Conservation (phyloP, 2,329 filamentous ascomycete genomes). For the Juglanconis sp. region DNA sequence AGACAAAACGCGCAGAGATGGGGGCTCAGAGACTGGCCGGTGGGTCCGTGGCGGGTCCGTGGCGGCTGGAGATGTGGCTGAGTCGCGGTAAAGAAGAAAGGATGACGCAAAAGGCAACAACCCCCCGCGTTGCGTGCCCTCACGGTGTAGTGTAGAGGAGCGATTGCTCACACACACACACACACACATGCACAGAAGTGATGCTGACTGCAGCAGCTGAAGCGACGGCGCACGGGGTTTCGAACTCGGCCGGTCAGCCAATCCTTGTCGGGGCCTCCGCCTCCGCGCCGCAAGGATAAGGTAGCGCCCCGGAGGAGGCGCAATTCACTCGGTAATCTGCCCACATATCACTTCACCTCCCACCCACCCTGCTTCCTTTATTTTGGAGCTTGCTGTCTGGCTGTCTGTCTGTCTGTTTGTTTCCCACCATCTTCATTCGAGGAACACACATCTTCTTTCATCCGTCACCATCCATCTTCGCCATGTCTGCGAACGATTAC, state of each 20-base stretch:
- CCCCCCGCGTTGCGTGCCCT: no score
- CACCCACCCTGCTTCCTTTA: background rate
- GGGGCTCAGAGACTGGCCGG: no score
- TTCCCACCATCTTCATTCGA: background rate
- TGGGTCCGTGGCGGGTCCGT: background rate
- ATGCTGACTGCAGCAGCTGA: background rate
- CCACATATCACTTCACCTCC: background rate
- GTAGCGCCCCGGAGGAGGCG: background rate
- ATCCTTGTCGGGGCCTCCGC: background rate
- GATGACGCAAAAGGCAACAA: no score
- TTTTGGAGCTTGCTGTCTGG: background rate
- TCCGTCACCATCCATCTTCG: background rate
- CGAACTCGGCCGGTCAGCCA: background rate
- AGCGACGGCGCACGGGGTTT: background rate
- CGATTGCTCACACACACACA: no score
- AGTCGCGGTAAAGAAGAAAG: background rate
- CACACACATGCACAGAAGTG: background rate
- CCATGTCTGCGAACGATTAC: slow-evolving; percentile 24
- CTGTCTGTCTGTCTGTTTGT: background rate
- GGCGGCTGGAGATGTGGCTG: background rate
- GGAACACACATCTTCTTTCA: background rate
- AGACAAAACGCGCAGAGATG: background rate
- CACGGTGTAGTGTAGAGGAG: no score
- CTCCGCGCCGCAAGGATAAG: background rate
- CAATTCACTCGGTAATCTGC: background rate